These are phyloP conservation scores for Alternaria metachromatica DNA, from an alignment of 2,329 filamentous ascomycete genomes.

Conservation along the genomic window DNA sequence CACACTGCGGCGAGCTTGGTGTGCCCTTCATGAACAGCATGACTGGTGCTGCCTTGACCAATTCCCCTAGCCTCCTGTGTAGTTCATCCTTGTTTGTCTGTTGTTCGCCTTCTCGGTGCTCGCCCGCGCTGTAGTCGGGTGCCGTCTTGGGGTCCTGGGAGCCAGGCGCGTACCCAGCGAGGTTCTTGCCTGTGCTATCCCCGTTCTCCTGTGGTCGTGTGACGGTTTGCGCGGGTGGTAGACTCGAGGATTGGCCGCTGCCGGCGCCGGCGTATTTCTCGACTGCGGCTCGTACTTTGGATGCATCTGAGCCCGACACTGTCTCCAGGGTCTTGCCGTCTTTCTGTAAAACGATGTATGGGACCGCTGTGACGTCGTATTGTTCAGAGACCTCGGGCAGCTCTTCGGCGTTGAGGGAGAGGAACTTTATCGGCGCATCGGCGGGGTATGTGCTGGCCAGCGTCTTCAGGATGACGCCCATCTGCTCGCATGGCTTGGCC, in stretches of 20 bases:
- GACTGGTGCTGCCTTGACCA: constrained; percentile 94
- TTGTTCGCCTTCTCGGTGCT: constrained; percentile 26
- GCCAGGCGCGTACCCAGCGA: constrained; percentile 55
- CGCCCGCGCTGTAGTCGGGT: constrained; percentile 54
- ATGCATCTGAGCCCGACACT: constrained; percentile 87
- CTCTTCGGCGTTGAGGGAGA: constrained; percentile 93
- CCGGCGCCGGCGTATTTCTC: constrained; percentile 74
- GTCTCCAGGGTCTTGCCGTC: constrained; percentile 79
- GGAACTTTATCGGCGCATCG: constrained; percentile 77
- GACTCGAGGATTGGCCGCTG: constrained; percentile 45
- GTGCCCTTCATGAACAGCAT: constrained; percentile 99
- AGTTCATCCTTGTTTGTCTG: constrained; percentile 77
- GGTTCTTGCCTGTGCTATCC: constrained; percentile 46
- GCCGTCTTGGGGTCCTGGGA: constrained; percentile 54
- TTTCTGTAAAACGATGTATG: constrained; percentile 84
- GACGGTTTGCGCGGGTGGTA: constrained; percentile 53
- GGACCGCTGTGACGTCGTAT: constrained; percentile 94
- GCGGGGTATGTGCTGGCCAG: constrained; percentile 86
- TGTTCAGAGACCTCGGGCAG: constrained; percentile 88
- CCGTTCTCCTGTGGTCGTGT: constrained; percentile 53
- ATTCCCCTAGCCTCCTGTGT: constrained; percentile 76
- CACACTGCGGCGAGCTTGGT: constrained; percentile 83
- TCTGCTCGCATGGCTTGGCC: constrained; percentile 95
- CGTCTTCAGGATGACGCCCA: constrained; percentile 83
- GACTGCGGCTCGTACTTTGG: constrained; percentile 83